Percentiles rank a stretch among this genome's conserved stretches.
Evolutionary conservation across 2,329 filamentous ascomycete genomes (phyloP).

Genomic region (Diaporthe longicolla): DNA sequence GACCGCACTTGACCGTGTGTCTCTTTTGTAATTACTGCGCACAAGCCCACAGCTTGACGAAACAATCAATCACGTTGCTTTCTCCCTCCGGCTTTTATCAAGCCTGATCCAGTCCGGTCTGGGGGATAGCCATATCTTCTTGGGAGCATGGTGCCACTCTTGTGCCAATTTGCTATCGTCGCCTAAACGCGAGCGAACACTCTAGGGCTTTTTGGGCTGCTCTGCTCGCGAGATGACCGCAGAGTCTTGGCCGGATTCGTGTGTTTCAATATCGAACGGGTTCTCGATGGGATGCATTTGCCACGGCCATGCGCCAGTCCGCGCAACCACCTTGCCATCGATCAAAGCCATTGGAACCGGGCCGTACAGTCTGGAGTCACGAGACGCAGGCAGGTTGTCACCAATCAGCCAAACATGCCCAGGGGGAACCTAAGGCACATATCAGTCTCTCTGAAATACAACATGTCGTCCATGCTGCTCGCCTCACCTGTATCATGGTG

Average conservation of each 20-base stretch:
- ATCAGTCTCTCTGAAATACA: conserved; percentile 14
- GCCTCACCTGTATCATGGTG: conserved; percentile 73
- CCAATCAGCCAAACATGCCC: conserved; percentile 94
- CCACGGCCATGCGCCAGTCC: conserved; percentile 61
- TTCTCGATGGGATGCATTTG: conserved; percentile 63
- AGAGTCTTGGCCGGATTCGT: neutral
- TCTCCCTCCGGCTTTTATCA: conserved; percentile 46
- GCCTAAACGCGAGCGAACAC: neutral
- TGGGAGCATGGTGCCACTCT: neutral
- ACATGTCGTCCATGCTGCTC: neutral
- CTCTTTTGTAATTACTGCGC: conserved; percentile 36
- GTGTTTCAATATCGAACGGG: conserved; percentile 44
- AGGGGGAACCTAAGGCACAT: conserved; percentile 76
- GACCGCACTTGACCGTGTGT: conserved; percentile 15
- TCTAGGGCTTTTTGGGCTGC: neutral
- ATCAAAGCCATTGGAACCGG: conserved; percentile 89
- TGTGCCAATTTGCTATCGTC: too few species aligned
- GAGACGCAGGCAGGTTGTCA: conserved; percentile 86
- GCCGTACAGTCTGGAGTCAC: conserved; percentile 89
- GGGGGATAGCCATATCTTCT: neutral
- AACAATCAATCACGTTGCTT: conserved; percentile 45
- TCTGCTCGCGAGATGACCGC: neutral
- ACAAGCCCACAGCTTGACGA: conserved; percentile 7
- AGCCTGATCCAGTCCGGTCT: conserved; percentile 43
- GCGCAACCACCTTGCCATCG: conserved; percentile 83